These are phyloP conservation scores for Linderniella brevidens DNA, from an alignment of 257 asterid species.

Conservation along the genomic window DNA sequence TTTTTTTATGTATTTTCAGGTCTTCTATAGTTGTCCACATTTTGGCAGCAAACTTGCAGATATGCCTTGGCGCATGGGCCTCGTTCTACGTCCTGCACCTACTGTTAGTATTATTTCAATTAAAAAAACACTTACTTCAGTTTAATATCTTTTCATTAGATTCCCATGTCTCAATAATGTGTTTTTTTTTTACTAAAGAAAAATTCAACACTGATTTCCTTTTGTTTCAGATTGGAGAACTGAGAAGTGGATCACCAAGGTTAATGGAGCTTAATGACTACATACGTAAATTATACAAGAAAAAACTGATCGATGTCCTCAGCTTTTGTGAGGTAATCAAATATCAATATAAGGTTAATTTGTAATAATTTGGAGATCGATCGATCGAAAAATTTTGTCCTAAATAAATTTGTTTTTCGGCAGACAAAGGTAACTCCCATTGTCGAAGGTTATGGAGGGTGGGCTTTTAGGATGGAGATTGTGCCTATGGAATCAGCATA, in stretches of 20 bases:
- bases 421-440: constrained; percentile 97
- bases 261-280: constrained; percentile 83
- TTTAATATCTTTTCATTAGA: background rate
- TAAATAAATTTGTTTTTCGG: constrained; percentile 7
- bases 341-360: background rate
- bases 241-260: constrained; percentile 97
- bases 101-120: constrained; percentile 33
- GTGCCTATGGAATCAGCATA: constrained; percentile 91
- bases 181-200: no score
- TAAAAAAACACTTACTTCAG: background rate
- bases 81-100: constrained; percentile 98
- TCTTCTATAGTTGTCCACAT: constrained; percentile 97
- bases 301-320: constrained; percentile 72
- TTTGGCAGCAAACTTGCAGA: constrained; percentile 99
- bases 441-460: constrained; percentile 97
- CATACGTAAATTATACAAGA: constrained; percentile 55
- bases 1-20: constrained; percentile 24
- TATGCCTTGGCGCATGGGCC: constrained; percentile 98
- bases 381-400: background rate
- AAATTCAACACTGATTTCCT: constrained; percentile 1
- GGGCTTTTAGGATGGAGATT: constrained; percentile 94
- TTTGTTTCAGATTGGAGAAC: constrained; percentile 72
- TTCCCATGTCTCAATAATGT: no score
- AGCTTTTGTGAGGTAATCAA: constrained; percentile 77
- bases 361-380: background rate